Percentiles rank a stretch among this genome's conserved stretches.
phyloP scores from a whole-genome alignment of 1,284 basidiomycete species.

The Golubevia pallescens region DNA sequence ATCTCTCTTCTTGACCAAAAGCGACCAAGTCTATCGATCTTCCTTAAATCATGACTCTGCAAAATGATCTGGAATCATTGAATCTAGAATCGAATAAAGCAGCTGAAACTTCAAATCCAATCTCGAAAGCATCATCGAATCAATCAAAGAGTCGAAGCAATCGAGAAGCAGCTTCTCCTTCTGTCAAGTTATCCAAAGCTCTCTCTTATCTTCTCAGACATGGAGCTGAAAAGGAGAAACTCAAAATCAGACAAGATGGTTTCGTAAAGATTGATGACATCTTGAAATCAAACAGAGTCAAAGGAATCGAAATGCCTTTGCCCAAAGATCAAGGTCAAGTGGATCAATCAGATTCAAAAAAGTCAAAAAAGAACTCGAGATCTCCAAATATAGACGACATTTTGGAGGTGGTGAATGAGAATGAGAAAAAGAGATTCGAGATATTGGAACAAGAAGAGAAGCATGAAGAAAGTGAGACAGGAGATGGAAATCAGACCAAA shows the following conservation, averaged over 20 bases:
- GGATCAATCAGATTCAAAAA: slow-evolving; percentile 3
- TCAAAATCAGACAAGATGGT: slow-evolving; percentile 79
- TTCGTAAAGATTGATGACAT: slow-evolving; percentile 75
- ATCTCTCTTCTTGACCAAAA: too few relatives aligned
- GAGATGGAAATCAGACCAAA: slow-evolving; percentile 29
- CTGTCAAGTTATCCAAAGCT: slow-evolving; percentile 74
- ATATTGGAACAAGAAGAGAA: slow-evolving; percentile 5
- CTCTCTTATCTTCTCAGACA: slow-evolving; percentile 84
- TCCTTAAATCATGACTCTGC: too few relatives aligned
- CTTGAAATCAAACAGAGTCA: slow-evolving; percentile 33
- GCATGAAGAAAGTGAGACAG: slow-evolving; percentile 12
- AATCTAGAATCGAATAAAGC: too few relatives aligned
- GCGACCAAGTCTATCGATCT: too few relatives aligned
- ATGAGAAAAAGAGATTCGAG: slow-evolving; percentile 59
- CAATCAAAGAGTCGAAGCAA: too few relatives aligned
- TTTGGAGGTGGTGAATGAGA: slow-evolving; percentile 23
- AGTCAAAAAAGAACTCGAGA: slow-evolving; percentile 9
- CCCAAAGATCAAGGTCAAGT: background rate
- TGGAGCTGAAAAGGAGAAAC: slow-evolving; percentile 76
- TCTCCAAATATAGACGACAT: slow-evolving; percentile 32
- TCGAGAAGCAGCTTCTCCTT: too few relatives aligned
- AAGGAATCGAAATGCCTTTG: slow-evolving; percentile 38
- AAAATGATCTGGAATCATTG: too few relatives aligned
- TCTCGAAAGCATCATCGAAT: too few relatives aligned
- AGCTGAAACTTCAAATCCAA: too few relatives aligned